A percentile compares a stretch with the other conserved stretches of the same genome.
Evolutionary conservation across 2,329 filamentous ascomycete species (phyloP).

Genomic region (Aspergillus fumigatiaffinis): DNA sequence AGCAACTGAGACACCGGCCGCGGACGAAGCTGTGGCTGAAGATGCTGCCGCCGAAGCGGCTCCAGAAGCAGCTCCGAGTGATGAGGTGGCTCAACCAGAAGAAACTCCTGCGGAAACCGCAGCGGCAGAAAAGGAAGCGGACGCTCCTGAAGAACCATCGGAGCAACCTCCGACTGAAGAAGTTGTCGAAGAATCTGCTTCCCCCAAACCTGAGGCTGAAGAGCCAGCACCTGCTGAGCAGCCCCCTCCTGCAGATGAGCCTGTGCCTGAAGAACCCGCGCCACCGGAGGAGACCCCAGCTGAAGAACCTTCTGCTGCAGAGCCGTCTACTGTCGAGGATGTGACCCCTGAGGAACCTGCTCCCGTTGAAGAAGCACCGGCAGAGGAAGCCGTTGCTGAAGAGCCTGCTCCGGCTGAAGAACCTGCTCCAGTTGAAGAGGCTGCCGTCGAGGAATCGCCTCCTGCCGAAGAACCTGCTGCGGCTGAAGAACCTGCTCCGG

Average conservation of each 20-base stretch:
- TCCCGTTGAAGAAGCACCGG: conserved; percentile 4
- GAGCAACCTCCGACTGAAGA: conserved; percentile 12
- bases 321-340: background rate
- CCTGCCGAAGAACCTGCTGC: conserved; percentile 11
- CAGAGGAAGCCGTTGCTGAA: conserved; percentile 12
- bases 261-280: background rate
- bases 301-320: conserved; percentile 5
- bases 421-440: conserved; percentile 10
- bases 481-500: conserved; percentile 10
- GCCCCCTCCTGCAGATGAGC: conserved; percentile 8
- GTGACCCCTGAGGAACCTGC: background rate
- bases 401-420: conserved; percentile 13
- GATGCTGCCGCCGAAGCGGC: conserved; percentile 10
- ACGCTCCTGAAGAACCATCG: conserved; percentile 10
- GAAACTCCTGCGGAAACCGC: conserved; percentile 12
- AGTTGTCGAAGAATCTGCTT: conserved; percentile 2
- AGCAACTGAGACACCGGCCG: conserved; percentile 7
- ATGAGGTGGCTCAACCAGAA: conserved; percentile 6
- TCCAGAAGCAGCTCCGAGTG: conserved; percentile 12
- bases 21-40: conserved; percentile 11
- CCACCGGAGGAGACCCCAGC: conserved; percentile 1
- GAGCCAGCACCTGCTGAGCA: conserved; percentile 14
- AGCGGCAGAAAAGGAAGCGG: conserved; percentile 9
- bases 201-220: conserved; percentile 3
- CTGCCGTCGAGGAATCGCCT: conserved; percentile 12